phyloP scores from a whole-genome alignment of 179 eudicot genomes.

The Silene noctiflora region DNA sequence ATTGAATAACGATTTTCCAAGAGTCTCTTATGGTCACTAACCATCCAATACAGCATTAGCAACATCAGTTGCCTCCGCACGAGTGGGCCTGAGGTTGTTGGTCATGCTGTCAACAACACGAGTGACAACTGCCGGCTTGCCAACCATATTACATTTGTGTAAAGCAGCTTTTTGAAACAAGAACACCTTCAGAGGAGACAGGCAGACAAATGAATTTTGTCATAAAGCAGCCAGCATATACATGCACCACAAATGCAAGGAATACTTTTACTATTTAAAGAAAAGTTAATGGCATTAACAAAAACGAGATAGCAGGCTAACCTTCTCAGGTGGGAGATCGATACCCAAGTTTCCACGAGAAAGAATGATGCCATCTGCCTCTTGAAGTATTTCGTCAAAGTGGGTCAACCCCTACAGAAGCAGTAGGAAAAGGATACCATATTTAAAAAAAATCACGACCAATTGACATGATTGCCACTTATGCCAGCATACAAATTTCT shows the following conservation, averaged over 20 bases:
- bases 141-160: too few relatives aligned
- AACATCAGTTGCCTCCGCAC: too few relatives aligned
- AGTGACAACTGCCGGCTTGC: too few relatives aligned
- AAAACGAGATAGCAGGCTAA: constrained; percentile 21
- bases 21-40: not conserved
- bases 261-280: too few relatives aligned
- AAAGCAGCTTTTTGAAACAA: too few relatives aligned
- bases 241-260: not conserved
- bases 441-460: not conserved
- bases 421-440: not conserved
- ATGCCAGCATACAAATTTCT: not conserved
- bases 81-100: too few relatives aligned
- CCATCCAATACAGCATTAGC: too few relatives aligned
- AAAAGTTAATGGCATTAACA: not conserved
- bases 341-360: constrained; percentile 99
- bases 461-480: not conserved
- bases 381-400: constrained; percentile 93
- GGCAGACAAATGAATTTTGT: constrained; percentile 5
- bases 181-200: constrained; percentile 11
- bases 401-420: constrained; percentile 70
- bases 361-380: constrained; percentile 96
- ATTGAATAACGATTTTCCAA: not conserved
- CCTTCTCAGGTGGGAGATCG: constrained; percentile 99
- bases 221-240: constrained; percentile 2
- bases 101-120: too few relatives aligned